Conservation (phyloP, 352 stramenopile genomes). For the Phytophthora melonis region DNA sequence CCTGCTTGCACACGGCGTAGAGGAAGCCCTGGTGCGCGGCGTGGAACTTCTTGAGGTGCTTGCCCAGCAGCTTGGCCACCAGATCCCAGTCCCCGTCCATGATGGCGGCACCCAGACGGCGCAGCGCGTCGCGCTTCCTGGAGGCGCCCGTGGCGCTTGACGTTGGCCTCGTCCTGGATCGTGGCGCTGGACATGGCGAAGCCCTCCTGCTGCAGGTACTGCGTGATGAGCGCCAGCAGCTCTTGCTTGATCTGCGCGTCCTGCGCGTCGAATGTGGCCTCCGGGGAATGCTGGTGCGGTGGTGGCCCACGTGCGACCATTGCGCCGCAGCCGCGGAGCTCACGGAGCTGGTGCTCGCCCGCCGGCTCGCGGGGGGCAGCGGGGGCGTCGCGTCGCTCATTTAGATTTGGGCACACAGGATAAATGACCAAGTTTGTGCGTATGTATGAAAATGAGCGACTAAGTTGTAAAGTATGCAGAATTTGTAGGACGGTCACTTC, state of each 20-base stretch:
- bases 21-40: conserved; percentile 85
- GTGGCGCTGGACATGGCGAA: conserved; percentile 84
- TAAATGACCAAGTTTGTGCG: not conserved
- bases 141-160: conserved; percentile 77
- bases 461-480: not conserved
- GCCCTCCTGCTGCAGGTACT: conserved; percentile 88
- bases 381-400: conserved; percentile 45
- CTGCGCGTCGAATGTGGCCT: conserved; percentile 81
- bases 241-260: conserved; percentile 86
- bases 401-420: not conserved
- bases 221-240: conserved; percentile 85
- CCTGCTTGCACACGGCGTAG: conserved; percentile 90
- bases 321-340: conserved; percentile 31
- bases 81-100: conserved; percentile 89
- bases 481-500: not conserved
- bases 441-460: not conserved
- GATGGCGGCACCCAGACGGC: conserved; percentile 77
- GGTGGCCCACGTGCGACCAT: conserved; percentile 85
- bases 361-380: conserved; percentile 24
- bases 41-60: conserved; percentile 86
- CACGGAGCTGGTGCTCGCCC: conserved; percentile 10
- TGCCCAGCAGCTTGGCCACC: conserved; percentile 83
- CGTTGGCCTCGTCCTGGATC: conserved; percentile 90
- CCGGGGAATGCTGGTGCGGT: conserved; percentile 85
- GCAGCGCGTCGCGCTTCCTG: conserved; percentile 83